Percentiles rank a stretch among this genome's conserved stretches.
These are phyloP conservation scores for Mortierella claussenii DNA, from an alignment of 192 early-diverging fungal genomes.

Conservation along the genomic window DNA sequence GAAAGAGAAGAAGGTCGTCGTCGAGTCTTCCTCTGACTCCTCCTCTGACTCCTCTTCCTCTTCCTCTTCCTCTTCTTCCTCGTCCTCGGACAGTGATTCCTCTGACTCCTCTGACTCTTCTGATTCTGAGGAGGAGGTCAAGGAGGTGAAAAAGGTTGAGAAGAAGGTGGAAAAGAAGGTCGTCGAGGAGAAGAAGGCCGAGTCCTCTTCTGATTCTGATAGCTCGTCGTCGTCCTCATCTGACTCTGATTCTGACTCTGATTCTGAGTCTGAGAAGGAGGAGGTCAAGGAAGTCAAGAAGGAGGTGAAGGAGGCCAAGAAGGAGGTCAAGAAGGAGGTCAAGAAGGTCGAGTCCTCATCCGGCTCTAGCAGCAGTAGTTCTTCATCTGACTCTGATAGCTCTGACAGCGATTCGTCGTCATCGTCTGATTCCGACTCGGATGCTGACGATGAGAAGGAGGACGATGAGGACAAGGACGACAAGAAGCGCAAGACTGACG, in stretches of 20 bases:
- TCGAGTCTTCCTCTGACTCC: conserved; percentile 38
- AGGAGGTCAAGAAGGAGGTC: conserved; percentile 33
- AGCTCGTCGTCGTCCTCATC: conserved; percentile 29
- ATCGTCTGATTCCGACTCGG: conserved; percentile 6
- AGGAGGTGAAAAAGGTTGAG: conserved; percentile 37
- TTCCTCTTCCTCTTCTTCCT: conserved; percentile 51
- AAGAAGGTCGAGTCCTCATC: conserved; percentile 47
- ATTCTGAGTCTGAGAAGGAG: conserved; percentile 35
- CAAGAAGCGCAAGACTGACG: conserved; percentile 60
- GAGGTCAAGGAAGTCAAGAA: conserved; percentile 40
- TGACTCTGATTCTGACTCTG: conserved; percentile 53
- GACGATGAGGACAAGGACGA: conserved; percentile 54
- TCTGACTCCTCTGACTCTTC: conserved; percentile 51
- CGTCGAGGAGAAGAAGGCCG: conserved; percentile 47
- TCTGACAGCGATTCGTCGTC: conserved; percentile 29
- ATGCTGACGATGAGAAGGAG: conserved; percentile 51
- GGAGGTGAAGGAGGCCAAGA: conserved; percentile 27
- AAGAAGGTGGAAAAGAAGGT: conserved; percentile 30
- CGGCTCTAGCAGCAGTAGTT: conserved; percentile 16
- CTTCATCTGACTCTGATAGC: conserved; percentile 27
- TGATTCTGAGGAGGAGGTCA: conserved; percentile 30
- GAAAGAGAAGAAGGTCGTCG: conserved; percentile 65
- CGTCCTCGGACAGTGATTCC: conserved; percentile 35
- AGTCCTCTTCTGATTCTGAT: conserved; percentile 37
- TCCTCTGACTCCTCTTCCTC: conserved; percentile 36